Evolutionary conservation across 352 stramenopile species (phyloP), one percentile per base, ranked within the genome.

Genomic region (Globisporangium canariense): DNA sequence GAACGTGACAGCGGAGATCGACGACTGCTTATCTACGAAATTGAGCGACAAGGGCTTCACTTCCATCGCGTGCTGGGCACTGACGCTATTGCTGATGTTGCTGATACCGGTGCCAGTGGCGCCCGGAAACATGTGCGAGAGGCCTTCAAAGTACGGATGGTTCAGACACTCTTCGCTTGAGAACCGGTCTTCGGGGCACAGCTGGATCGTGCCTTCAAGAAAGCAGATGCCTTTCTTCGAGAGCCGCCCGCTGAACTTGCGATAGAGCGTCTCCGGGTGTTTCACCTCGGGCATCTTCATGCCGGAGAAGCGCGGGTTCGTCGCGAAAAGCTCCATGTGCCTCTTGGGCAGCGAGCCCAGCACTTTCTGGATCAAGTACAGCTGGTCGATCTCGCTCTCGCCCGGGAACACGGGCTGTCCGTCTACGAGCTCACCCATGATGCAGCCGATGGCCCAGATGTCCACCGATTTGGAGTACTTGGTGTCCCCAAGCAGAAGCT

Each of bases 311-410:
- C 93, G 75, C 32, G 91, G 86, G 64, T 98, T 98, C 20, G 79
- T 75, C 45, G 94, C 76, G 63, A 98, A 98, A 2, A 98, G 70
- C 67, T 98, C 85, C 78, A 94, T 92, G 64, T 98, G 92, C 4
- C 83, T 85, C 65, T 93, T 86, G n/a, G 92, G 92, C 16, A 98
- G 94, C 50, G 97, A 98, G 0, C 97, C 98, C 10, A 99, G 83
- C 50, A 99, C 82, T 70, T 99, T 99, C 71, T 99, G 98, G 64
- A 99, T 99, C 73, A 99, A 88, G 20, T 99, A 98, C 3, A 99
- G 81, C 84, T 99, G 97, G 69, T 99, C 98, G 20, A 99, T 98
- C 60, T 98, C 97, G 40, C 91, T 99, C 70, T 99, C 97, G n/a
- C 98, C 97, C 4, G 97, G 97, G 72, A 99, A 99, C 58, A 99